Percentiles rank a stretch among this genome's conserved stretches.
Conservation (phyloP, 768 basidiomycete genomes). For the Baorangia bicolor region DNA sequence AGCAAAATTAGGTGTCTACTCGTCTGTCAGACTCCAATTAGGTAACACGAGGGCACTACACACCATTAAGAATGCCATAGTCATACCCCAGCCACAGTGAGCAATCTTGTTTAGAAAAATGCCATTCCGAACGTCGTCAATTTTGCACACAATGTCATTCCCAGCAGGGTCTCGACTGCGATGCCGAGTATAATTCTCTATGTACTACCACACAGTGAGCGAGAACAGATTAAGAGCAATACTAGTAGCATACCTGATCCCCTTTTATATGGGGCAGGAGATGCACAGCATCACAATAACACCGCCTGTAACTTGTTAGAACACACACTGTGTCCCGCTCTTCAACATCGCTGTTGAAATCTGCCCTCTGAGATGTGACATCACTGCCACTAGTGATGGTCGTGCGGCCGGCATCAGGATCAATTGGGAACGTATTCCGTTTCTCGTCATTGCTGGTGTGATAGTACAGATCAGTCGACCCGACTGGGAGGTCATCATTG, state of each 20-base stretch:
- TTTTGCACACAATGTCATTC: not conserved
- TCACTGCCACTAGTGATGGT: not conserved
- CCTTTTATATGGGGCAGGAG: constrained; percentile 7
- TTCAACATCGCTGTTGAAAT: not conserved
- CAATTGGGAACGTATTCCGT: not conserved
- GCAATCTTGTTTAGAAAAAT: not conserved
- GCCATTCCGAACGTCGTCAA: not conserved
- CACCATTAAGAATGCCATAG: constrained; percentile 4
- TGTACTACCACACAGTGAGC: constrained; percentile 1
- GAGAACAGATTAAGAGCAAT: not conserved
- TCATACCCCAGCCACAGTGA: not conserved
- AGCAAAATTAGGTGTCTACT: constrained; percentile 9
- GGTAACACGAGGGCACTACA: not conserved
- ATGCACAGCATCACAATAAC: not conserved
- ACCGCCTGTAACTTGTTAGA: not conserved
- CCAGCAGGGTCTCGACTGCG: not conserved
- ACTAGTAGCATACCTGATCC: not conserved
- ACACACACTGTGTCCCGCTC: not conserved
- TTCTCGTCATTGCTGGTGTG: not conserved
- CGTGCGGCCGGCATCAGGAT: not conserved
- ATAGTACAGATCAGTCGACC: not conserved
- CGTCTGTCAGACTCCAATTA: not conserved
- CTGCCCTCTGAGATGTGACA: not conserved
- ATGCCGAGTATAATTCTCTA: not conserved
- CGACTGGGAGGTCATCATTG: not conserved